Base-by-base conservation (phyloP, 1,284 basidiomycete species). In the Trichosporon sp. region DNA sequence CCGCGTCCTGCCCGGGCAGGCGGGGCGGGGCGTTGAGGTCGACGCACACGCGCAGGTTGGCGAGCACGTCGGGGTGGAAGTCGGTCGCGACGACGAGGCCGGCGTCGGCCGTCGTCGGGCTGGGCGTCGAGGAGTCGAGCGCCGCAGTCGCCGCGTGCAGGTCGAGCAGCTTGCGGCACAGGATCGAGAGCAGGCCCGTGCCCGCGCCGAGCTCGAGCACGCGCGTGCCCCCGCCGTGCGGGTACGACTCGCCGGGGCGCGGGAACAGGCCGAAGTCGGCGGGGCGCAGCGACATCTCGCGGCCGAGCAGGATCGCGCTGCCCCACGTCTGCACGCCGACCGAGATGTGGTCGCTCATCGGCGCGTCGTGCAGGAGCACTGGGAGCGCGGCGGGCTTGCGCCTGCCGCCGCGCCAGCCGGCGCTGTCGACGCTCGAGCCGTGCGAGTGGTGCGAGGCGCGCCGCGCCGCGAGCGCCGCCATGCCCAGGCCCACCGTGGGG, bases 311-410 rank as follows among this genome's bases (percentile, higher is more conserved):
- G 73, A 91, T 93, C 0, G 92, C 91, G 4, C 89, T 88, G 1
- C 93, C 93, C 94, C 93, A 96, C 0, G 93, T 96, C 81, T 95
- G 93, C 21, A 92, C 90, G 6, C 93, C 94, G 21, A 95, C 90
- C 65, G 87, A 89, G 3, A 87, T 84, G 74, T 90, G 90, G 76
- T 94, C 90, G 38, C 89, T 87, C 62, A 94, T 85, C 0, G 92
- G 88, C 2, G 89, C 87, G 77, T 95, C 93, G 67, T 86, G 89
- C 42, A 95, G 77, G 44, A 86, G 82, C 15, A 93, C 71, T 9
- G 80, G 80, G 12, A 82, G 71, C 15, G 75, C 76, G 3, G 77
- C 67, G 3, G 65, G 63, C 21, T 56, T 56, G 2, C 72, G 66
- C 9, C 56, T 15, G 2, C n/a, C 23, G 18, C 53, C 65, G 31